These are phyloP conservation scores for Cladosporium sp. DNA, from an alignment of 2,329 filamentous ascomycete species.

Conservation along the genomic window DNA sequence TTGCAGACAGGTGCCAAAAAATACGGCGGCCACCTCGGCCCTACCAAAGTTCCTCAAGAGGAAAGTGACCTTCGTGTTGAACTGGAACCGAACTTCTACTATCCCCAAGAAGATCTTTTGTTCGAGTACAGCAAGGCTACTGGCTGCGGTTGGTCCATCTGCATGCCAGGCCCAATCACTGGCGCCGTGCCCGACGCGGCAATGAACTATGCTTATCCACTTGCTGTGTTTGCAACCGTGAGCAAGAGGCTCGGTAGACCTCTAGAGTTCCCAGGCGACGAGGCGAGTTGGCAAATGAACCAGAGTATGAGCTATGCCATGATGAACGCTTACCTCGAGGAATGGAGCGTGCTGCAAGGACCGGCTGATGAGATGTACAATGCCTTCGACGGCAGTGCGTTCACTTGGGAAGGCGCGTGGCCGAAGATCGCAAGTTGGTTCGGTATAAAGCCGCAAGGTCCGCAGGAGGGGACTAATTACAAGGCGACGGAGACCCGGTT, in stretches of 20 bases:
- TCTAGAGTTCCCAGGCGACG: slow-evolving; percentile 49
- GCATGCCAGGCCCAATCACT: slow-evolving; percentile 50
- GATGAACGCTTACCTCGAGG: slow-evolving; percentile 52
- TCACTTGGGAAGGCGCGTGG: slow-evolving; percentile 54
- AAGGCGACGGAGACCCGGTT: slow-evolving; percentile 28
- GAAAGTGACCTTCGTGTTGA: slow-evolving; percentile 49
- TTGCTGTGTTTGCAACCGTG: slow-evolving; percentile 54
- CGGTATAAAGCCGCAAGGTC: slow-evolving; percentile 36
- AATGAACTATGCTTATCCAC: slow-evolving; percentile 52
- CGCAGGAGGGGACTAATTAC: slow-evolving; percentile 30
- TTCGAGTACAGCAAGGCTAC: slow-evolving; percentile 44
- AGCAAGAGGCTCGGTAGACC: slow-evolving; percentile 43
- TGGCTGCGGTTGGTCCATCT: slow-evolving; percentile 46
- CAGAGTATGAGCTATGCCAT: slow-evolving; percentile 45
- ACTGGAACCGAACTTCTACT: slow-evolving; percentile 57
- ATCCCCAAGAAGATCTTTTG: slow-evolving; percentile 54
- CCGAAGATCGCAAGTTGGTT: slow-evolving; percentile 50
- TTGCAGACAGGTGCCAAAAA: slow-evolving; percentile 57
- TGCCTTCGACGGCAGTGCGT: slow-evolving; percentile 47
- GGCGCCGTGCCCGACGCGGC: slow-evolving; percentile 53
- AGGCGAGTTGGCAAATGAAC: slow-evolving; percentile 48
- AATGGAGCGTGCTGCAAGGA: slow-evolving; percentile 50
- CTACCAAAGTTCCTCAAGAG: slow-evolving; percentile 45
- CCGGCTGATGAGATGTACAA: slow-evolving; percentile 53
- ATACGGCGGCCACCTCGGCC: slow-evolving; percentile 52